phyloP scores from a whole-genome alignment of 768 basidiomycete genomes.

The Exsudoporus frostii region DNA sequence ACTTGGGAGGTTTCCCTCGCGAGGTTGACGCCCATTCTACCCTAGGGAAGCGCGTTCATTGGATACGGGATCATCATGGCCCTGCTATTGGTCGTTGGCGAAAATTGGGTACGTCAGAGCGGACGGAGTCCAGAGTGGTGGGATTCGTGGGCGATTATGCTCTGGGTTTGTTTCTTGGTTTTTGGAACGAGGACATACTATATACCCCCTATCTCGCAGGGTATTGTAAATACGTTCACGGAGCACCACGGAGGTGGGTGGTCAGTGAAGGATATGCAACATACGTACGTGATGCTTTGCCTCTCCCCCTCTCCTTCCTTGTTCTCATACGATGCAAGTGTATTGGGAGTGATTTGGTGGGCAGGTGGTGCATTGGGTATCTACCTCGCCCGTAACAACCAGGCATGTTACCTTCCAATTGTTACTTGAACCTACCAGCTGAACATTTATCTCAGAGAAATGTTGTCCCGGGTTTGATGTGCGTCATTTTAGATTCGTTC shows the following conservation, averaged over 20 bases:
- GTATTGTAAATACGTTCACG: slow-evolving; percentile 84
- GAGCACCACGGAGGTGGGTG: slow-evolving; percentile 79
- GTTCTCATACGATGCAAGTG: slow-evolving; percentile 36
- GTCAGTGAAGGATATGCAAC: slow-evolving; percentile 94
- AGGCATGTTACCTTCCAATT: slow-evolving; percentile 39
- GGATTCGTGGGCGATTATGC: slow-evolving; percentile 67
- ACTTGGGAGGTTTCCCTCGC: neutral
- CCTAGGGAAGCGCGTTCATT: slow-evolving; percentile 79
- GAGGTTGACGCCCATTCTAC: slow-evolving; percentile 9
- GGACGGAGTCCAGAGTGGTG: slow-evolving; percentile 81
- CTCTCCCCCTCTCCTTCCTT: neutral
- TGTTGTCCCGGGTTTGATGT: slow-evolving; percentile 83
- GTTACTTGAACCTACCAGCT: neutral
- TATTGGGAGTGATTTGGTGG: slow-evolving; percentile 68
- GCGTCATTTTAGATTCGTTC: slow-evolving; percentile 20
- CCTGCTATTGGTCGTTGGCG: slow-evolving; percentile 72
- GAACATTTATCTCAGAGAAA: slow-evolving; percentile 47
- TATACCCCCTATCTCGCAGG: slow-evolving; percentile 5
- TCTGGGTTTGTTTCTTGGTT: slow-evolving; percentile 43
- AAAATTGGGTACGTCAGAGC: slow-evolving; percentile 69
- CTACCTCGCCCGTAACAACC: slow-evolving; percentile 73
- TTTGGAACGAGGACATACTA: neutral
- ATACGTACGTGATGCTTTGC: slow-evolving; percentile 58
- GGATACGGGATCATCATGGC: slow-evolving; percentile 82
- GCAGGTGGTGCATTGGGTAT: slow-evolving; percentile 88